A percentile compares a stretch with the other conserved stretches of the same genome.
Conservation (phyloP, 208 protist species). For the Leishmania gerbilli region DNA sequence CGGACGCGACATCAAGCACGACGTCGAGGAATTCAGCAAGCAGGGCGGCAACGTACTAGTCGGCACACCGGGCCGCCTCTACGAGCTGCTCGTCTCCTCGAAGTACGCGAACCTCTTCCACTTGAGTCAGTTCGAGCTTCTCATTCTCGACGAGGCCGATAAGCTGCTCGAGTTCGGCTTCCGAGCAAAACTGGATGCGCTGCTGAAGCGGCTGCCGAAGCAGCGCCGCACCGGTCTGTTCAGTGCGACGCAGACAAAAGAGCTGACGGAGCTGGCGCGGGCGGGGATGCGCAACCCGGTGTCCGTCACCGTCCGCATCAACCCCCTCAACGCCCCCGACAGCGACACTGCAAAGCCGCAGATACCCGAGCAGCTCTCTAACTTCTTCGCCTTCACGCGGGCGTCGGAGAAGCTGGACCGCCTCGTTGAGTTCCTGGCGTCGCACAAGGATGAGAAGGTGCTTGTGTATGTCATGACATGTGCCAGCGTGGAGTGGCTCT, state of each 20-base stretch:
- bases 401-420: slow-evolving; percentile 89
- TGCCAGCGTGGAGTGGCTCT: slow-evolving; percentile 91
- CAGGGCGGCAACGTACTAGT: slow-evolving; percentile 88
- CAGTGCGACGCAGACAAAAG: slow-evolving; percentile 93
- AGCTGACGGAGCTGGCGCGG: slow-evolving; percentile 87
- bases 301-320: slow-evolving; percentile 81
- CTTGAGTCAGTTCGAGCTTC: slow-evolving; percentile 84
- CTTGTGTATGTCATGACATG: slow-evolving; percentile 95
- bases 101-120: slow-evolving; percentile 78
- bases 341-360: slow-evolving; percentile 70
- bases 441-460: slow-evolving; percentile 77
- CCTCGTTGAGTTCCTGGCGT: slow-evolving; percentile 74
- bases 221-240: slow-evolving; percentile 93
- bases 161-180: slow-evolving; percentile 94
- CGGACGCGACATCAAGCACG: slow-evolving; percentile 80
- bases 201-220: slow-evolving; percentile 89
- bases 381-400: slow-evolving; percentile 83
- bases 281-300: slow-evolving; percentile 92
- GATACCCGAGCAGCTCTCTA: slow-evolving; percentile 86
- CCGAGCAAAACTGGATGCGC: slow-evolving; percentile 88
- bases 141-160: slow-evolving; percentile 95
- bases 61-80: slow-evolving; percentile 91
- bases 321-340: slow-evolving; percentile 47
- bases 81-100: slow-evolving; percentile 90
- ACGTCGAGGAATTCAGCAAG: slow-evolving; percentile 80